These are phyloP conservation scores for Naematelia aurantialba DNA, from an alignment of 768 basidiomycete species.

Conservation along the genomic window DNA sequence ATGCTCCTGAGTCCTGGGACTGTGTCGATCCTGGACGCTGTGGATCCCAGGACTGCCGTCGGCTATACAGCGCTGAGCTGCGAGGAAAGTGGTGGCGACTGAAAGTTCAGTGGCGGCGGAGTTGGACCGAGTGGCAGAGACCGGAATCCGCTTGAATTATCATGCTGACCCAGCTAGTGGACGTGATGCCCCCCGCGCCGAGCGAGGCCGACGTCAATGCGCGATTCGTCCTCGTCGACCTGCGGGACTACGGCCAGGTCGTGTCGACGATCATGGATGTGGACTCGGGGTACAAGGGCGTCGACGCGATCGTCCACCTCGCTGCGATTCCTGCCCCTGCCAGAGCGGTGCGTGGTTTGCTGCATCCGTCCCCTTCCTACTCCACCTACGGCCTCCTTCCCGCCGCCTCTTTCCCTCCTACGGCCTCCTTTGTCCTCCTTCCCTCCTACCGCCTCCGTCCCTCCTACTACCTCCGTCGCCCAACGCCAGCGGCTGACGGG, in stretches of 20 bases:
- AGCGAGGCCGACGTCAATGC: conserved; percentile 27
- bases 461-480: no score
- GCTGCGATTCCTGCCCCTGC: conserved; percentile 44
- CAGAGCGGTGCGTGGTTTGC: conserved; percentile 22
- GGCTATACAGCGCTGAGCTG: no score
- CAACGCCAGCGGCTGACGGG: no score
- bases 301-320: conserved; percentile 45
- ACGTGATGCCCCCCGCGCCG: conserved; percentile 25
- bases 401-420: neutral
- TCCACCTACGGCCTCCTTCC: no score
- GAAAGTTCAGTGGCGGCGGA: neutral
- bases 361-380: neutral
- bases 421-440: no score
- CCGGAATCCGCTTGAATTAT: neutral
- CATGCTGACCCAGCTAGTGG: conserved; percentile 21
- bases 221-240: conserved; percentile 32
- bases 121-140: neutral
- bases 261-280: conserved; percentile 32
- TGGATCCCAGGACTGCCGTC: no score
- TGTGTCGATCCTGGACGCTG: no score
- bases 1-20: no score
- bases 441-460: neutral
- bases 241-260: conserved; percentile 46
- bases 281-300: conserved; percentile 30
- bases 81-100: no score